Evolutionary conservation across 2,329 filamentous ascomycete genomes (phyloP), one percentile per base, ranked within the genome.

Genomic region (Aspergillus clavatus): DNA sequence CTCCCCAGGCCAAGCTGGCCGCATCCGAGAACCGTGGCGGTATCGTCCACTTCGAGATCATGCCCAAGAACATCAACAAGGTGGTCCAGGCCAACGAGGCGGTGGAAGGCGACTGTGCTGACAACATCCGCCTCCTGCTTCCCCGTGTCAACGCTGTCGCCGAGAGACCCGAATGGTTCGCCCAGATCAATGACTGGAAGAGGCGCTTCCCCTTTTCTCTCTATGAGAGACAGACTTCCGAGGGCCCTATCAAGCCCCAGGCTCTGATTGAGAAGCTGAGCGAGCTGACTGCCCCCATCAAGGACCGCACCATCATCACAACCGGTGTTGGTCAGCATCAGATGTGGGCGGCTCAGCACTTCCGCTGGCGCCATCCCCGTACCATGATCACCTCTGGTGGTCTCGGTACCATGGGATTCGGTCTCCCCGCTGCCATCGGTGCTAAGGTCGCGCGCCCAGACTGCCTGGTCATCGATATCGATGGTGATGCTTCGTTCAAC

Each of bases 51-150:
- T 97, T 97, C 62, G 91, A 97, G 67, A 91, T 98, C 61, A 86
- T 97, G 85, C 91, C 93, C 59, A 98, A 98, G 83, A 97, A 98
- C 76, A 97, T 97, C 74, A 97, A 97, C 82, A 98, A 97, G 80
- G 90, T 97, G 33, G 86, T 98, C 11, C 89, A 97, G 72, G 90
- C 91, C 6, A 96, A 87, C 33, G 89, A 96, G 72, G 91, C 93
- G 37, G 84, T 97, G 14, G 91, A 95, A 72, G 93, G 93, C 47
- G 91, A 97, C 62, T 88, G 95, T 23, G 83, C 84, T 2, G 73
- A 83, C 14, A 97, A 95, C 69, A 75, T 97, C 26, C 76, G 76
- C 41, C 72, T 80, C 23, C 82, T 97, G 41, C 61, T 97, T 27
- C 90, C 91, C 8, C 75, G 81, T 42, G 71, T 96, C 18, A 70